Percentiles rank a stretch among this genome's conserved stretches.
phyloP scores from a whole-genome alignment of 148 eudicot genomes.

The Silene uniflora region DNA sequence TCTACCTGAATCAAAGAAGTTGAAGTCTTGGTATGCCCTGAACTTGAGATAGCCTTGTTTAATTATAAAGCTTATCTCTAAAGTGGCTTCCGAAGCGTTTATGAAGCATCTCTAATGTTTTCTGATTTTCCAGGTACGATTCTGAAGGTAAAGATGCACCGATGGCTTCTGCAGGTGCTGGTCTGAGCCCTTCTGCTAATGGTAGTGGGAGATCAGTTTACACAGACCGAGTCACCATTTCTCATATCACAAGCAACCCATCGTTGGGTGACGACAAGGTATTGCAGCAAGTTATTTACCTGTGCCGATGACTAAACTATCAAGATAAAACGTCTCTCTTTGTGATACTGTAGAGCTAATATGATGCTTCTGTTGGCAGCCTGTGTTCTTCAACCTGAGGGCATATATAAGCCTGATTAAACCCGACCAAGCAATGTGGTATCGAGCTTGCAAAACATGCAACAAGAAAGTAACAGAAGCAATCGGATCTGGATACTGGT shows the following conservation, averaged over 20 bases:
- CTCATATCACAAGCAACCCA: conserved; percentile 62
- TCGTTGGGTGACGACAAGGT: conserved; percentile 90
- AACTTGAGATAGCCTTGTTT: neutral
- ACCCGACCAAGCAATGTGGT: conserved; percentile 91
- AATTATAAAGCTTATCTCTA: too few relatives aligned
- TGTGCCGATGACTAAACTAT: neutral
- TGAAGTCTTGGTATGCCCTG: conserved; percentile 66
- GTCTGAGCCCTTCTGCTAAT: conserved; percentile 48
- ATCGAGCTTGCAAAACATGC: conserved; percentile 93
- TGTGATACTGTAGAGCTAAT: conserved; percentile 1
- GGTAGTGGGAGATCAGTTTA: conserved; percentile 61
- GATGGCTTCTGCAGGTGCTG: conserved; percentile 81
- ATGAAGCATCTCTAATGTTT: conserved; percentile 2
- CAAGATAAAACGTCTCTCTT: neutral
- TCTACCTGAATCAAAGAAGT: conserved; percentile 56
- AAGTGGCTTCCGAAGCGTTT: too few relatives aligned
- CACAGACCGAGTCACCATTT: conserved; percentile 58
- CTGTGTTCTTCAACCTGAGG: conserved; percentile 67
- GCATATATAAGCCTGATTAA: conserved; percentile 72
- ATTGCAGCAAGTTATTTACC: neutral
- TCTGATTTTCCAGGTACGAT: conserved; percentile 54
- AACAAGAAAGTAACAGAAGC: conserved; percentile 94
- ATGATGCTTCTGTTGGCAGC: conserved; percentile 40
- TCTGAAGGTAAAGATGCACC: conserved; percentile 87
- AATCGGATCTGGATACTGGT: conserved; percentile 89